Evolutionary conservation across 345 rosid genomes (phyloP).

Genomic region (Carallia brachiata): DNA sequence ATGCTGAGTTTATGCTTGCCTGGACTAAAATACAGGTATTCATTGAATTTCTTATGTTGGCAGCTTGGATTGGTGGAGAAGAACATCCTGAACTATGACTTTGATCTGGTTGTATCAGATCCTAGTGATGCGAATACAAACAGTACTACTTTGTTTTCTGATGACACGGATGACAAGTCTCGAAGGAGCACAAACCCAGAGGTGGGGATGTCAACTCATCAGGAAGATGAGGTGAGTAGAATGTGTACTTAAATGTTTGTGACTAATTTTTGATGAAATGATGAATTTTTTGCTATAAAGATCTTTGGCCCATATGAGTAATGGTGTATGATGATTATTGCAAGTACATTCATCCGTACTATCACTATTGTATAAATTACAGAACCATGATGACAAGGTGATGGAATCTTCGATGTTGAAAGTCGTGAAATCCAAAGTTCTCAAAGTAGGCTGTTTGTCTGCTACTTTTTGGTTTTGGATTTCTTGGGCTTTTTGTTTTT

Average conservation of each 20-base stretch:
- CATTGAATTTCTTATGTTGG: conserved; percentile 31
- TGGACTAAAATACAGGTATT: conserved; percentile 1
- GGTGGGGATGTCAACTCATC: conserved; percentile 52
- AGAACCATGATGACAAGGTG: background rate
- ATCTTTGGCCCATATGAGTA: too few species aligned
- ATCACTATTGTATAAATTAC: background rate
- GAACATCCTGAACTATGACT: conserved; percentile 78
- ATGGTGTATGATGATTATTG: too few species aligned
- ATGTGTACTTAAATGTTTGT: background rate
- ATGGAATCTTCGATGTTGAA: background rate
- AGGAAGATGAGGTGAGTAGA: conserved; percentile 69
- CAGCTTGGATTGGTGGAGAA: conserved; percentile 97
- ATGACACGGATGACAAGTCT: conserved; percentile 91
- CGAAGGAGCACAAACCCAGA: conserved; percentile 55
- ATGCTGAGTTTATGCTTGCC: background rate
- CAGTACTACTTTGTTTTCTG: conserved; percentile 84
- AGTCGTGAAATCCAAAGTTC: background rate
- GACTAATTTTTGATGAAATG: background rate
- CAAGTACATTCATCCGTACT: too few species aligned
- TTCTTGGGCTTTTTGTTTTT: background rate
- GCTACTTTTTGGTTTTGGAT: background rate
- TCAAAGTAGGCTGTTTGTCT: background rate
- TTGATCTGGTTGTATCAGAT: conserved; percentile 82
- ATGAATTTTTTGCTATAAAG: too few species aligned
- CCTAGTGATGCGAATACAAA: conserved; percentile 93